A percentile compares a stretch with the other conserved stretches of the same genome.
Conservation (phyloP, 1,284 basidiomycete species). For the Porodaedalea pini region DNA sequence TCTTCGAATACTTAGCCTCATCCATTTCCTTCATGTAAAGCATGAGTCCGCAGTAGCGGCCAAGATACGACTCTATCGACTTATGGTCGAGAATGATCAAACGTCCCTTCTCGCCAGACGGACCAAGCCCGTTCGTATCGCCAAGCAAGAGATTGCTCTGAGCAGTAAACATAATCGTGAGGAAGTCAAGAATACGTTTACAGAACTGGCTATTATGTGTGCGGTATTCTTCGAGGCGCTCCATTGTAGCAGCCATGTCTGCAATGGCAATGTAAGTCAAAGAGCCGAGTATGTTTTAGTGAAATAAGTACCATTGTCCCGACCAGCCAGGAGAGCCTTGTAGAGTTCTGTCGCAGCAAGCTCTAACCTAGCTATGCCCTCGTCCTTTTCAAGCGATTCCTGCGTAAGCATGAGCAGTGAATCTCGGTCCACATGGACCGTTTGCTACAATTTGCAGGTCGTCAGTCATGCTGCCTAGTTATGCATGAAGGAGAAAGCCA, state of each 20-base stretch:
- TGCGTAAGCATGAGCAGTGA: constrained; percentile 78
- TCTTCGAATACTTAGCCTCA: constrained; percentile 74
- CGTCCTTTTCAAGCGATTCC: constrained; percentile 76
- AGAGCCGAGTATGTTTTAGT: constrained; percentile 1
- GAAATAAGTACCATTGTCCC: constrained; percentile 65
- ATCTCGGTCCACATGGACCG: constrained; percentile 84
- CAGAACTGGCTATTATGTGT: constrained; percentile 88
- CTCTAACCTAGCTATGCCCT: constrained; percentile 79
- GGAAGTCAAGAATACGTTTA: constrained; percentile 84
- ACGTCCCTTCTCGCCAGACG: constrained; percentile 39
- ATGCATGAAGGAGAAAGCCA: constrained; percentile 25
- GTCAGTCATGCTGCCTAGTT: constrained; percentile 8
- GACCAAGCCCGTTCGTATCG: constrained; percentile 51
- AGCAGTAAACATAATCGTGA: constrained; percentile 86
- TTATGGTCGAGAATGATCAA: constrained; percentile 60
- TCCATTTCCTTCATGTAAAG: constrained; percentile 97
- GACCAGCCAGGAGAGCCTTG: constrained; percentile 90
- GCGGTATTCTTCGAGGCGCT: constrained; percentile 85
- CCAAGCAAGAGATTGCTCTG: constrained; percentile 73
- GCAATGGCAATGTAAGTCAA: background rate
- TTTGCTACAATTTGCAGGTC: constrained; percentile 58
- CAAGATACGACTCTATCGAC: constrained; percentile 78
- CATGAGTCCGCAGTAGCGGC: constrained; percentile 85
- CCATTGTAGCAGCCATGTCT: constrained; percentile 95
- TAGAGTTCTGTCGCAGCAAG: constrained; percentile 86